These are phyloP conservation scores for Apiospora saccharicola DNA, from an alignment of 2,329 filamentous ascomycete species.

Conservation along the genomic window DNA sequence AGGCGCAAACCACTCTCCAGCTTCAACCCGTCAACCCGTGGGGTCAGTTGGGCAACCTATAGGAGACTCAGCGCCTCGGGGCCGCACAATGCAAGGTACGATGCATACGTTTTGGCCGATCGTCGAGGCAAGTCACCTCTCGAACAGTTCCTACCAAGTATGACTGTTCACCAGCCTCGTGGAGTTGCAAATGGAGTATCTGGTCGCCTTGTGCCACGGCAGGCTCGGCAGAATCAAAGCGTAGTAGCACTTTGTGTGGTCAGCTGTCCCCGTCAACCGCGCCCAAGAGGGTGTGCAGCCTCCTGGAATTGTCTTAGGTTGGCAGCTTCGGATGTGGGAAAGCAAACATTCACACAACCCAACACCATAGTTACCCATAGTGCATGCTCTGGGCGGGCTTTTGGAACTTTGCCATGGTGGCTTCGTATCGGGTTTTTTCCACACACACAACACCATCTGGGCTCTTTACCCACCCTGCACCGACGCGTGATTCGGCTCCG, in stretches of 20 bases:
- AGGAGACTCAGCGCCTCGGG: slow-evolving; percentile 13
- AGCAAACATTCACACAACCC: slow-evolving; percentile 13
- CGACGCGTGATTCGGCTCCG: slow-evolving; percentile 23
- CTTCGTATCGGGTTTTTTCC: slow-evolving; percentile 16
- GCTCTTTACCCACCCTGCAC: slow-evolving; percentile 7
- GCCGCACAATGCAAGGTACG: slow-evolving; percentile 25
- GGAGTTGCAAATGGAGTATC: slow-evolving; percentile 21
- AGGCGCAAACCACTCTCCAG: background rate
- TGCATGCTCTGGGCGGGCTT: background rate
- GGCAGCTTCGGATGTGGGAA: slow-evolving; percentile 17
- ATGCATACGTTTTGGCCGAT: slow-evolving; percentile 23
- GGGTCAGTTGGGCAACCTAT: slow-evolving; percentile 20
- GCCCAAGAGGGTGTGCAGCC: slow-evolving; percentile 23
- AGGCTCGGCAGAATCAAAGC: slow-evolving; percentile 21
- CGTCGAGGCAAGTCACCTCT: slow-evolving; percentile 19
- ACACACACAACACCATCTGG: slow-evolving; percentile 2
- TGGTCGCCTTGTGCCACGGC: slow-evolving; percentile 20
- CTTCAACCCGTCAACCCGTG: slow-evolving; percentile 7
- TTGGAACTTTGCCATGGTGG: slow-evolving; percentile 14
- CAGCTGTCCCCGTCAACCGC: slow-evolving; percentile 21
- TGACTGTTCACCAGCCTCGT: slow-evolving; percentile 25
- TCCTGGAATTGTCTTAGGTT: slow-evolving; percentile 13
- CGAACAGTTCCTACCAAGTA: slow-evolving; percentile 14
- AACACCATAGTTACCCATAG: background rate
- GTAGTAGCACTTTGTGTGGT: slow-evolving; percentile 21